phyloP scores from a whole-genome alignment of 2,329 filamentous ascomycete genomes.

The Colletotrichum endophyticum region DNA sequence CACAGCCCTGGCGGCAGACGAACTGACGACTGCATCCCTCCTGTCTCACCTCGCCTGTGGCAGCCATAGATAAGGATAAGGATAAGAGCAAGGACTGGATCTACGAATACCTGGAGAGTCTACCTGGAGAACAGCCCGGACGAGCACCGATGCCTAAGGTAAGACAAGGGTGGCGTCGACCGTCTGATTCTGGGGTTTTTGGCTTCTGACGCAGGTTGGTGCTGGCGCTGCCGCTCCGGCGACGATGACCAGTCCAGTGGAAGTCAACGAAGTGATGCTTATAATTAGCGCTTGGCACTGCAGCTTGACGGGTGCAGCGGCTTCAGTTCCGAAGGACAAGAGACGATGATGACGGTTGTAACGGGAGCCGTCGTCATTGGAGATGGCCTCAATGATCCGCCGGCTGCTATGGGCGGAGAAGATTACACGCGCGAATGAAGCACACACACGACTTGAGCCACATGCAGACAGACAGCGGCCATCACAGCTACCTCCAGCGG shows the following conservation, averaged over 20 bases:
- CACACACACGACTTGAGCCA: background rate
- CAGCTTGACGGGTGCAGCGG: background rate
- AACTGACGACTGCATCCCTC: background rate
- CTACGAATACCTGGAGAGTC: background rate
- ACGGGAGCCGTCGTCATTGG: background rate
- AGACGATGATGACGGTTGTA: background rate
- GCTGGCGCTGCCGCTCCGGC: background rate
- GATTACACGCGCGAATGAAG: background rate
- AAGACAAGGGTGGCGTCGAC: background rate
- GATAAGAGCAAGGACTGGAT: background rate
- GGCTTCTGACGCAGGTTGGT: background rate
- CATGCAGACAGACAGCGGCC: background rate
- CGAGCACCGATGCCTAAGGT: background rate
- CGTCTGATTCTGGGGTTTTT: background rate
- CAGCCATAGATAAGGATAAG: background rate
- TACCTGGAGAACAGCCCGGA: background rate
- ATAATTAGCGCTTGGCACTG: background rate
- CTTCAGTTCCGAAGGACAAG: background rate
- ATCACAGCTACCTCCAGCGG: background rate
- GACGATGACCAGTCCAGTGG: background rate
- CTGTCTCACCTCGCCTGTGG: background rate
- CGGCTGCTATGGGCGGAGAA: background rate
- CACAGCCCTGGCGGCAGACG: background rate
- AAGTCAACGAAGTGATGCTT: background rate
- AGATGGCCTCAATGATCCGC: background rate